Conservation (phyloP, 495 filamentous ascomycete species). For the Penicillium egyptiacum region DNA sequence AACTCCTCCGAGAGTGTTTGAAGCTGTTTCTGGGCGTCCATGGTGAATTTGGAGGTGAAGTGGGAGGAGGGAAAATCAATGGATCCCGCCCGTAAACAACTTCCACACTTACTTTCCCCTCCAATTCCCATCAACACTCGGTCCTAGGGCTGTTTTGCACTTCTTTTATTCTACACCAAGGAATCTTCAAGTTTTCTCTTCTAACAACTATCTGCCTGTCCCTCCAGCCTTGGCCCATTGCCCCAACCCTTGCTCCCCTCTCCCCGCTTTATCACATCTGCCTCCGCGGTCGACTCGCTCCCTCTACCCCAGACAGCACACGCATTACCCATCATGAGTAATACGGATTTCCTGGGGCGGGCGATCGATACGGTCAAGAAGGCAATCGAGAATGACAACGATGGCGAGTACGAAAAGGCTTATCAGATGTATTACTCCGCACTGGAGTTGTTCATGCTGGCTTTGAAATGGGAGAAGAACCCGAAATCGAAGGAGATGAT, state of each 20-base stretch:
- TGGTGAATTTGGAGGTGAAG: conserved; percentile 32
- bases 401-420: conserved; percentile 93
- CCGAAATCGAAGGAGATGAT: conserved; percentile 95
- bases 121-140: conserved; percentile 23
- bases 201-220: conserved; percentile 7
- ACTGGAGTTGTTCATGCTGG: conserved; percentile 94
- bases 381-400: conserved; percentile 93
- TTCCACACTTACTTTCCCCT: conserved; percentile 21
- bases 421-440: conserved; percentile 93
- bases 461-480: conserved; percentile 98
- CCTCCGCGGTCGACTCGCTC: conserved; percentile 27
- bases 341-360: conserved; percentile 93
- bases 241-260: conserved; percentile 19
- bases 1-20: conserved; percentile 86
- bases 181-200: neutral
- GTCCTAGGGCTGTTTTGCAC: conserved; percentile 6
- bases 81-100: conserved; percentile 32
- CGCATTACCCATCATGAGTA: conserved; percentile 67
- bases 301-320: conserved; percentile 15
- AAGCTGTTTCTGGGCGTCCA: conserved; percentile 64
- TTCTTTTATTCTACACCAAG: conserved; percentile 7
- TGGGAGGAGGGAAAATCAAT: conserved; percentile 30
- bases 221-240: conserved; percentile 20
- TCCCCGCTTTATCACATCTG: conserved; percentile 30
- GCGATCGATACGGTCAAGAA: conserved; percentile 95